Evolutionary conservation across 257 asterid genomes (phyloP), one percentile per base, ranked within the genome.

Genomic region (Linaria vulgaris): DNA sequence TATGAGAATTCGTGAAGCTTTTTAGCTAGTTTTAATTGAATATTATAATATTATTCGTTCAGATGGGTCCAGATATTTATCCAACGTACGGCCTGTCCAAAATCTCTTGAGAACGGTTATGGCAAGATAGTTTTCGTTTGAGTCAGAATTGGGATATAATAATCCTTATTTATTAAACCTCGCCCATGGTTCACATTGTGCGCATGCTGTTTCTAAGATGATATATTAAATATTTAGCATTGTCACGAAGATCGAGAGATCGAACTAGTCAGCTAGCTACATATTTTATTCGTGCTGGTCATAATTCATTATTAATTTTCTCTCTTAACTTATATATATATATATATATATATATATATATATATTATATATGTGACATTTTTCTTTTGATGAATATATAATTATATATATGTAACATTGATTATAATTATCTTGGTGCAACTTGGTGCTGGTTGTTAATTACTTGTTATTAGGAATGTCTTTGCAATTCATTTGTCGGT

Each of bases 81-180:
- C 38, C 76, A 70, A 34, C 76, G 62, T 51, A 71, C 77, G 67
- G 74, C 76, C 49, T 61, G 21, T 70, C 76, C 73, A 66, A 61
- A 59, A 64, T 27, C 34, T 27, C 34, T 61, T 52, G 74, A 64
- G 44, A 59, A n/a, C 20, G 66, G 34, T 71, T 1, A 49, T 61
- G 34, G 71, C 60, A 12, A 44, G 17, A 44, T 24, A 43, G 24
- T 41, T 25, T 34, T 60, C 10, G 1, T 4, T 45, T 34, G 1
- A 49, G 6, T 55, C 37, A 48, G 38, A 34, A 56, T 16, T 9
- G 34, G 53, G 69, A 56, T 67, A 38, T n/a, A n/a, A n/a, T n/a
- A n/a, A n/a, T 46, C 19, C 19, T 27, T 25, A 46, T 63, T 63
- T 19, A 24, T 55, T 65, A 55, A 12, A 6, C 24, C 48, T 44